Base-by-base conservation (phyloP, 2,329 filamentous ascomycete genomes). In the Aspergillus novoparasiticus region DNA sequence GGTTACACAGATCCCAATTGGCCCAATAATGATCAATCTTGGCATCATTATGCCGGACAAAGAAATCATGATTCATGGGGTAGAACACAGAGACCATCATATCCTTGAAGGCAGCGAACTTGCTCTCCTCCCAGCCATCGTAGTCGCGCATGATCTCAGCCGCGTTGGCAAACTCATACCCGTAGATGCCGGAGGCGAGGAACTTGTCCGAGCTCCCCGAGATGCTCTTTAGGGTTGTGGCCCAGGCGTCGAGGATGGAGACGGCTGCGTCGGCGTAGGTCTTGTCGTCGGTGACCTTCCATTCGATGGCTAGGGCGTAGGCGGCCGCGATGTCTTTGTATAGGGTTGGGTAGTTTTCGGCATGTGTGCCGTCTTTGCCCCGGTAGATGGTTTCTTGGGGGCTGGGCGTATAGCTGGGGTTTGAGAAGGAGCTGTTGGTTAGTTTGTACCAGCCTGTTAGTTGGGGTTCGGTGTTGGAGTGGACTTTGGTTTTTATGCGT, bases 131-230 rank as follows among this genome's bases (percentile, higher is more conserved):
- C 76, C 79, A 81, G 2, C 70, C 73, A 10, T 57, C 30, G 57
- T 81, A 71, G 11, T 62, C 63, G 78, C 79, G 70, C 53, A 83
- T 69, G 1, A 83, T 70, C 62, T 84, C 82, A 0, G 75, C 82
- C 0, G 78, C 81, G 54, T 84, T 84, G 19, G 81, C 81, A 14
- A 83, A 69, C 63, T 84, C 72, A 59, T 83, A 82, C 0, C 82
- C 81, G 39, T 84, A 80, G 2, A 84, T 65, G 0, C 82, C 81
- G 0, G 78, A 71, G 0, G 78, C 76, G 2, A 84, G 77, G 60
- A 72, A 78, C 30, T 67, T 74, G 61, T 83, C 80, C 4, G 71
- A 68, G 28, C 62, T 74, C 0, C 80, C 80, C 16, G 61, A 64
- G 39, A 82, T 75, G 2, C 57, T 54, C 0, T 68, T 73, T 6